Evolutionary conservation across 148 eudicot species (phyloP).

Genomic region (Vaccinium darrowii): DNA sequence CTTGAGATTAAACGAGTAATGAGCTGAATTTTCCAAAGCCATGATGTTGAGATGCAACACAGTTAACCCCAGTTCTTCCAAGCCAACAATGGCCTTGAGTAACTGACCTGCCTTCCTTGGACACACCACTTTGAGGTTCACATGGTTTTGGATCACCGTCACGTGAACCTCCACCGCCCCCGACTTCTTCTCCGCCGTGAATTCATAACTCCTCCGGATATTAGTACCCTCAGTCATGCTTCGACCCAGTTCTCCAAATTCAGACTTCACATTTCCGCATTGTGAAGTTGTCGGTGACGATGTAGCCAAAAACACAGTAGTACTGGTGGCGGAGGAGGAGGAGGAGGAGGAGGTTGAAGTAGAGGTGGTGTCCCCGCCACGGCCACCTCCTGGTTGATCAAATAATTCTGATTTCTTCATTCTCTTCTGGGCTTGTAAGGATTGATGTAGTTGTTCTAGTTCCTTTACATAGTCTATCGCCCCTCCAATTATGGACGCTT

Average conservation of each 20-base stretch:
- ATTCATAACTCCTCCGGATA: conserved; percentile 10
- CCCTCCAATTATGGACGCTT: conserved; percentile 64
- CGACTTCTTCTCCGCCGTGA: conserved; percentile 31
- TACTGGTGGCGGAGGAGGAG: background rate
- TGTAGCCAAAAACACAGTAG: background rate
- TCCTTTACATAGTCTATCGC: conserved; percentile 65
- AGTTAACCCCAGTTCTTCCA: conserved; percentile 49
- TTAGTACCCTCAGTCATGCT: background rate
- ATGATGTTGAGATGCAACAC: conserved; percentile 58
- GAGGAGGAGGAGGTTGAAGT: conserved; percentile 33
- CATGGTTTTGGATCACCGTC: conserved; percentile 54
- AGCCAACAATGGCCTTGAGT: conserved; percentile 38
- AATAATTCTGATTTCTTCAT: conserved; percentile 27
- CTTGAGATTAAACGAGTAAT: conserved; percentile 58
- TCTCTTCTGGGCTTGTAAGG: conserved; percentile 48
- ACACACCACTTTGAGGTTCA: conserved; percentile 45
- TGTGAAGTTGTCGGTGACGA: background rate
- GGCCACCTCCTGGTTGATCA: background rate
- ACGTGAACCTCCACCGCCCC: conserved; percentile 35
- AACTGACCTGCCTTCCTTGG: conserved; percentile 43
- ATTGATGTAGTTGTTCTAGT: conserved; percentile 51
- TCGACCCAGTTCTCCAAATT: background rate
- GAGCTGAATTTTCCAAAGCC: conserved; percentile 35
- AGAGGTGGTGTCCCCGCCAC: conserved; percentile 28
- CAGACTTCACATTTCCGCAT: background rate